Conservation (phyloP, 225 moss, liverwort and hornwort genomes). For the Thuidium tamariscinum region DNA sequence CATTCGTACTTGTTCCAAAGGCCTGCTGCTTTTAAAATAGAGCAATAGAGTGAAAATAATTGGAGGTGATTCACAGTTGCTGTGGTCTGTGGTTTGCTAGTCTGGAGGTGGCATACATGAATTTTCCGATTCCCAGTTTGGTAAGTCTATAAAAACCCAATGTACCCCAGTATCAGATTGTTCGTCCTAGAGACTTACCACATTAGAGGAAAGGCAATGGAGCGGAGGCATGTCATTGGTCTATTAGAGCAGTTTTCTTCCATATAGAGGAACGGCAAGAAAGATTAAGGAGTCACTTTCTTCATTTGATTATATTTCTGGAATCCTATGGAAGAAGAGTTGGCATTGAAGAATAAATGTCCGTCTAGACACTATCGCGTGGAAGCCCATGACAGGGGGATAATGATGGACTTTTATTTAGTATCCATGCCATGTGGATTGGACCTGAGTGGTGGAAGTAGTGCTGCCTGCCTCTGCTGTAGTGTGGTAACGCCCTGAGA, state of each 20-base stretch:
- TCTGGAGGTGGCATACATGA: conserved; percentile 98
- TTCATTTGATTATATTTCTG: neutral
- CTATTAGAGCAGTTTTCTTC: neutral
- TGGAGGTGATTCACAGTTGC: neutral
- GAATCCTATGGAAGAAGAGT: neutral
- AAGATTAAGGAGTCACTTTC: neutral
- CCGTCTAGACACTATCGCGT: neutral
- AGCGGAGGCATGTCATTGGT: neutral
- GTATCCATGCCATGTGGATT: neutral
- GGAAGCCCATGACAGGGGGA: neutral
- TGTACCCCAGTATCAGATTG: neutral
- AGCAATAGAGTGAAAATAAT: neutral
- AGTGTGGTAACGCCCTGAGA: neutral
- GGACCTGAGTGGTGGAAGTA: neutral
- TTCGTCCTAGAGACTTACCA: neutral
- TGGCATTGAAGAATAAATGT: neutral
- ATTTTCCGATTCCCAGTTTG: conserved; percentile 97
- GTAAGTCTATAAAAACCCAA: conserved; percentile 18
- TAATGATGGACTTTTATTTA: neutral
- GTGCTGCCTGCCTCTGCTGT: neutral
- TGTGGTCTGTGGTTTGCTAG: conserved; percentile 32
- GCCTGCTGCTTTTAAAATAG: neutral
- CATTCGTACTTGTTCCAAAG: neutral
- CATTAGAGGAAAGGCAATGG: neutral
- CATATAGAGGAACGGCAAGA: neutral